Base-by-base conservation (phyloP, 331 rosid genomes). In the Arachis monticola region DNA sequence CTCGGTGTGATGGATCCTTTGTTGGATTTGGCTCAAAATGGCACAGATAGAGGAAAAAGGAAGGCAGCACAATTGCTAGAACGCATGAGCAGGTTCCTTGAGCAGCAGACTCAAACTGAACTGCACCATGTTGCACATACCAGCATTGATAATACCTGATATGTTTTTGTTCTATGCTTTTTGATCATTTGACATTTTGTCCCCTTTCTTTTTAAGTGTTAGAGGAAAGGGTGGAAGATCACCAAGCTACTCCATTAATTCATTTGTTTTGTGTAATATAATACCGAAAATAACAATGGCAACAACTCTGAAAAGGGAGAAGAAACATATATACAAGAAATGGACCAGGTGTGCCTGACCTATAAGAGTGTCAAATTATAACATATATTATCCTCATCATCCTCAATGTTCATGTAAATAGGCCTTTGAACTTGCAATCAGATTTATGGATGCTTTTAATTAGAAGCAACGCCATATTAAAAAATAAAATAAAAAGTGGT, bases 11-110 rank as follows among this genome's bases (percentile, higher is more conserved):
- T 86, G 87, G 83, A 8, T 64, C 87, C 88, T 17, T 72, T 92
- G 64, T 60, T 77, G 77, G 98, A 90, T 51, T 73, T 95, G 89
- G 89, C 96, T 22, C 96, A 89, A 79, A 89, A 78, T 75, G 99
- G 98, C 59, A 95, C 99, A 0, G 98, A 95, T 22, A 84, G 99
- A 77, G 99, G 97, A 50, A 95, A 92, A 81, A 84, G 99, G 78
- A 95, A 95, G 85, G 99, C 99, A 13, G 77, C 85, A 10, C 98
- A 88, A 76, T 78, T 95, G 81, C 85, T 95, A 6, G 99, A 95
- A 77, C 92, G 90, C 22, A 83, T 94, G 82, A 83, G 55, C 80
- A 81, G 95, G 82, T 86, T 87, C 80, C 72, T 78, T 10, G 96
- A 90, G 85, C 90, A 80, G 73, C 93, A 88, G 79, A 82, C 75